These are phyloP conservation scores for Cerrena zonata DNA, from an alignment of 1,284 basidiomycete genomes.

Conservation along the genomic window DNA sequence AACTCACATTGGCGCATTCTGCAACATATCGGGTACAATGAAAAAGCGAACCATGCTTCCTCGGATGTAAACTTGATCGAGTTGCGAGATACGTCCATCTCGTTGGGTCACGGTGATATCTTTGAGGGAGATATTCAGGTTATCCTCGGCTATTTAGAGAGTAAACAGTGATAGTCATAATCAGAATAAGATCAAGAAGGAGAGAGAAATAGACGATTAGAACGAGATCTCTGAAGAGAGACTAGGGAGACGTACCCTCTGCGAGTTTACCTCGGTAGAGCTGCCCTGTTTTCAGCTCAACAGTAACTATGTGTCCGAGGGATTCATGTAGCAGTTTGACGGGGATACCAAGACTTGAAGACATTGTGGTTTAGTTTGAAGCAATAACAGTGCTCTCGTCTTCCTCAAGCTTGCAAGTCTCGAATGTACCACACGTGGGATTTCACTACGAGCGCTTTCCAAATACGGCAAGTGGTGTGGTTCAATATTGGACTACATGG, in stretches of 20 bases:
- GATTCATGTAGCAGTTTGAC: conserved; percentile 91
- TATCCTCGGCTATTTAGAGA: conserved; percentile 83
- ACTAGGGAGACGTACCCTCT: conserved; percentile 60
- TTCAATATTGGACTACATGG: not conserved
- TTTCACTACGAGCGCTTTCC: not conserved
- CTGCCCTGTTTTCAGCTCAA: conserved; percentile 96
- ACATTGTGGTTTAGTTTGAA: conserved; percentile 25
- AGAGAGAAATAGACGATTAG: conserved; percentile 6
- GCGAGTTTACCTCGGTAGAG: conserved; percentile 96
- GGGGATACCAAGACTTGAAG: conserved; percentile 75
- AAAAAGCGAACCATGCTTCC: conserved; percentile 98
- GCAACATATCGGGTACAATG: conserved; percentile 98
- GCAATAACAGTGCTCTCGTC: not conserved
- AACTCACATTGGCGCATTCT: conserved; percentile 96
- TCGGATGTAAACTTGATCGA: conserved; percentile 98
- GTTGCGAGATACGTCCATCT: conserved; percentile 97
- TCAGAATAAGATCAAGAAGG: not conserved
- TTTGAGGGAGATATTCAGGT: conserved; percentile 92
- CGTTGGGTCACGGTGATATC: conserved; percentile 97
- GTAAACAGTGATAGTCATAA: conserved; percentile 14
- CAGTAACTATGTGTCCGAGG: conserved; percentile 92
- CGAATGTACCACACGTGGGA: too few species aligned
- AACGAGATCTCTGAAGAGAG: not conserved
- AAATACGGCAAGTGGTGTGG: not conserved
- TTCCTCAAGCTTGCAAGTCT: not conserved